Evolutionary conservation across 1,284 basidiomycete genomes (phyloP).

Genomic region (Cerrena zonata): DNA sequence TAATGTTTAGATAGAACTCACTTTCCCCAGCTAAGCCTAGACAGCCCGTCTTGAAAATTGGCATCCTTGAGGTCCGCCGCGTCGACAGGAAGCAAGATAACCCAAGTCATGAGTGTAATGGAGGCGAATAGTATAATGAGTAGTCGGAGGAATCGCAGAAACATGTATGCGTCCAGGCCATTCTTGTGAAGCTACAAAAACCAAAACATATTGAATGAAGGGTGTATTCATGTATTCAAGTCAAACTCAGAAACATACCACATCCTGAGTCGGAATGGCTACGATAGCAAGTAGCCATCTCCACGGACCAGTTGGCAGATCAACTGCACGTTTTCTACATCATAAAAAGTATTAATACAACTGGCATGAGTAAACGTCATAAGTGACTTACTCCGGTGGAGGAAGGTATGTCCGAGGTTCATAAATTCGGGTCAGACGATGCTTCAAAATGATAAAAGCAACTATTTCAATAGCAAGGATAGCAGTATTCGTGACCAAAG

Average conservation of each 20-base stretch:
- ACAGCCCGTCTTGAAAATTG: conserved; percentile 29
- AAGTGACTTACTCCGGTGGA: conserved; percentile 36
- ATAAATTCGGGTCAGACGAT: conserved; percentile 43
- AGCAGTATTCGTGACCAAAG: conserved; percentile 46
- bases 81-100: conserved; percentile 58
- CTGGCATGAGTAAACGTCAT: not conserved
- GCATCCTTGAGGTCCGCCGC: conserved; percentile 36
- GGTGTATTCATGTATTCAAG: not conserved
- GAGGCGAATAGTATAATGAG: conserved; percentile 62
- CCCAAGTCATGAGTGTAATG: conserved; percentile 57
- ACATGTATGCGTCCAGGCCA: conserved; percentile 73
- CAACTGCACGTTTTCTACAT: conserved; percentile 39
- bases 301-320: conserved; percentile 38
- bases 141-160: conserved; percentile 59
- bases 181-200: conserved; percentile 53
- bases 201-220: too few species aligned
- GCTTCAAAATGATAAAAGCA: conserved; percentile 49
- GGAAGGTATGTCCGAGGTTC: conserved; percentile 54
- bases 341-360: not conserved
- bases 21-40: conserved; percentile 46
- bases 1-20: conserved; percentile 26
- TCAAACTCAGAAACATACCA: conserved; percentile 40
- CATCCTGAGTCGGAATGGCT: conserved; percentile 34
- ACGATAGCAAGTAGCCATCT: conserved; percentile 43
- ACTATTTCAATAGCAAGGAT: conserved; percentile 49